Conservation (phyloP, 768 basidiomycete species). For the Suillus americanus region DNA sequence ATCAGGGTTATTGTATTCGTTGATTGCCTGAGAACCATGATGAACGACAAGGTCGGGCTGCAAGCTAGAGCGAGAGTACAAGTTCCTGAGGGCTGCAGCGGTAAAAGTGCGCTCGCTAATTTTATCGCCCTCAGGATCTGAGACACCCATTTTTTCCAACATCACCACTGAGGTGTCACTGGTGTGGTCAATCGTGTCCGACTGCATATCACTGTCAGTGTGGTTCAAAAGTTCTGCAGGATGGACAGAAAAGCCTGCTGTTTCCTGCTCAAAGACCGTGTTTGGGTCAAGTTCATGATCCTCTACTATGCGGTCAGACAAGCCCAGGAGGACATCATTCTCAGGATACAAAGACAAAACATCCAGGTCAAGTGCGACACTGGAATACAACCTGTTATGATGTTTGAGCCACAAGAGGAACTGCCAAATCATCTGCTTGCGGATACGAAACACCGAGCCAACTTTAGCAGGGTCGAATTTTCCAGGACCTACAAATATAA, state of each 20-base stretch:
- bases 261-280: conserved; percentile 23
- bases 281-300: conserved; percentile 10
- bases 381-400: conserved; percentile 5
- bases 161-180: too few relatives aligned
- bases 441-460: neutral
- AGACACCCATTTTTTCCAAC: too few relatives aligned
- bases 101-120: conserved; percentile 17
- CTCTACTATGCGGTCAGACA: conserved; percentile 13
- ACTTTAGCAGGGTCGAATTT: conserved; percentile 10
- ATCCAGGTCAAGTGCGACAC: neutral
- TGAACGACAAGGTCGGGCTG: conserved; percentile 24
- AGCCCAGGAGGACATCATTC: neutral
- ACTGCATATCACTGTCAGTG: too few relatives aligned
- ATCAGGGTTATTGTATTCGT: conserved; percentile 30
- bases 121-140: too few relatives aligned
- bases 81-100: conserved; percentile 22
- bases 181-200: too few relatives aligned
- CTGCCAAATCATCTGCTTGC: neutral
- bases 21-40: conserved; percentile 15
- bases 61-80: conserved; percentile 3
- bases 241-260: conserved; percentile 27
- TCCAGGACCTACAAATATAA: conserved; percentile 31
- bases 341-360: conserved; percentile 6
- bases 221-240: conserved; percentile 4
- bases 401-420: conserved; percentile 10